A percentile compares a stretch with the other conserved stretches of the same genome.
These are phyloP conservation scores for Flaveria bidentis DNA, from an alignment of 129 eudicot genomes.

Conservation along the genomic window DNA sequence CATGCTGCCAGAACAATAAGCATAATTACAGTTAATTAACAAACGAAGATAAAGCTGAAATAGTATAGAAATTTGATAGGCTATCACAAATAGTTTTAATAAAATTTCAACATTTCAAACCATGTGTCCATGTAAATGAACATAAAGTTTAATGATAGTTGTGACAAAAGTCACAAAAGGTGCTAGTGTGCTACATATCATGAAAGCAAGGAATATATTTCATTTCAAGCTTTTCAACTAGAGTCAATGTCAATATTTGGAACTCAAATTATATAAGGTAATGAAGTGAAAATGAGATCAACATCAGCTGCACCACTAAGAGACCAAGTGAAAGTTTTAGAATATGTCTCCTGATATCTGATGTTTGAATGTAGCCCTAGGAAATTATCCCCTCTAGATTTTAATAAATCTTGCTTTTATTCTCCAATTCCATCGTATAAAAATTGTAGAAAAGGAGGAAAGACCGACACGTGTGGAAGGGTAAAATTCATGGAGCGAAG, in stretches of 20 bases:
- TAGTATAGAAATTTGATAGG: neutral
- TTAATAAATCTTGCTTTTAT: neutral
- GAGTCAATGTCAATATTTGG: slow-evolving; percentile 8
- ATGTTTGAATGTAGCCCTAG: too few species aligned
- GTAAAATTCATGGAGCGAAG: neutral
- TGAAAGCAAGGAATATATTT: slow-evolving; percentile 29
- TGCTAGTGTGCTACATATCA: slow-evolving; percentile 10
- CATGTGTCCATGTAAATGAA: neutral
- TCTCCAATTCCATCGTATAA: neutral
- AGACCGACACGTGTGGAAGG: neutral
- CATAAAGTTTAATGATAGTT: slow-evolving; percentile 10
- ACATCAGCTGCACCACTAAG: neutral
- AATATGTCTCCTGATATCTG: neutral
- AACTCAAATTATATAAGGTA: neutral
- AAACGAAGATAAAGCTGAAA: neutral
- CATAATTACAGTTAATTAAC: neutral
- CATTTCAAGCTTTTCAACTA: slow-evolving; percentile 21
- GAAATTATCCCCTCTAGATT: neutral
- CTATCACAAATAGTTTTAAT: neutral
- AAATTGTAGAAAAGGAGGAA: neutral
- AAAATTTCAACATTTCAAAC: neutral
- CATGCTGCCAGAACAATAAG: slow-evolving; percentile 60
- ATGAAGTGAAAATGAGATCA: neutral
- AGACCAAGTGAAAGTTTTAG: neutral
- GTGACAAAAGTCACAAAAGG: slow-evolving; percentile 24